Evolutionary conservation across 352 stramenopile genomes (phyloP), one percentile per base, ranked within the genome.

Genomic region (Poterioochromonas sp.): DNA sequence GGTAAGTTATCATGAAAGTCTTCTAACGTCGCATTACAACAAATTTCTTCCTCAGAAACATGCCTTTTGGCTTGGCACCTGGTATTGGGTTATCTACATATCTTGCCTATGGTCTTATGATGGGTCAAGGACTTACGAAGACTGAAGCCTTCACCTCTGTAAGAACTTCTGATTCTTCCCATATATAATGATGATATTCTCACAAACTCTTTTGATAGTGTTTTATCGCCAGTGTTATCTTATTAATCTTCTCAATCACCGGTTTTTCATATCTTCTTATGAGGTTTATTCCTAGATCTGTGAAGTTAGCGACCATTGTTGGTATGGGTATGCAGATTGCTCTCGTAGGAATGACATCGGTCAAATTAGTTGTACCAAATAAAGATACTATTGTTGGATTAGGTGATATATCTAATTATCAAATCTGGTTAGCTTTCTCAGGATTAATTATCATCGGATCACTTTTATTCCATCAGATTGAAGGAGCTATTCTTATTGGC

Each of bases 261-360:
- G 76, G 62, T 29, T 18, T 87, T 34, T 79, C 73, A 22, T 54
- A 71, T 40, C 51, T 86, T 2, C 65, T 84, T 20, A 88, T 88
- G 83, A 74, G 76, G 54, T 68, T 85, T 44, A 86, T 88, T 39
- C 84, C 84, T 34, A 41, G 79, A 53, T 79, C 76, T n/a, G 80
- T 88, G n/a, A 88, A 88, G 74, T 76, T 86, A 35, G 85, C 81
- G 0, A 88, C 84, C 62, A 84, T 88, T 1, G 83, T 88, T 0
- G 85, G 85, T 53, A 88, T 88, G 84, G 85, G 85, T 29, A 54
- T 88, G 29, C 76, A 88, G 32, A 83, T 88, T 73, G 80, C 83
- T 32, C 85, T 88, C 73, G 87, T 88, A 78, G 84, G 84, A 64
- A 85, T 88, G 83, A 83, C 86, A 39, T 81, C 43, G 20, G 82